A percentile compares a stretch with the other conserved stretches of the same genome.
Conservation (phyloP, 352 stramenopile genomes). For the Phytopythium mirpurense region DNA sequence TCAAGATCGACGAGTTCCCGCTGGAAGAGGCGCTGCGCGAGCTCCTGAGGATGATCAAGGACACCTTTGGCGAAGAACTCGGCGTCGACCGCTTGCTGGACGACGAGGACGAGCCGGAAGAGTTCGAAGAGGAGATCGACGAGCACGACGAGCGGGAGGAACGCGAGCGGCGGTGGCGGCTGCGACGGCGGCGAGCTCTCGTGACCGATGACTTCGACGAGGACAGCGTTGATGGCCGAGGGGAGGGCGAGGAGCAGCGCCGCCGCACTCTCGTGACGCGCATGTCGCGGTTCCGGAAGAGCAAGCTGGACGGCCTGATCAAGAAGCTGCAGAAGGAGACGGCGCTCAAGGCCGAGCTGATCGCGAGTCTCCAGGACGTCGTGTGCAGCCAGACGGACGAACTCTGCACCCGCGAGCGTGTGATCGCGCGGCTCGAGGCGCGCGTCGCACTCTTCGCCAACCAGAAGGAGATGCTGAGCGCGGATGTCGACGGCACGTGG, state of each 20-base stretch:
- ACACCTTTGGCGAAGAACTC: constrained; percentile 54
- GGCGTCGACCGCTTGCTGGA: constrained; percentile 39
- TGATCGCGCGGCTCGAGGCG: constrained; percentile 4
- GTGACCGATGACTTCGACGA: constrained; percentile 7
- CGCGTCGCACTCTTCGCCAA: constrained; percentile 21
- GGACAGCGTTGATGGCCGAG: no score
- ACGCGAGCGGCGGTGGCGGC: constrained; percentile 18
- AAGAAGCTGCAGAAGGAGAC: constrained; percentile 54
- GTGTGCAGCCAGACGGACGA: constrained; percentile 53
- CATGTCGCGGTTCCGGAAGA: constrained; percentile 67
- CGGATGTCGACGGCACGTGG: constrained; percentile 38
- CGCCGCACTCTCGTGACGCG: constrained; percentile 27
- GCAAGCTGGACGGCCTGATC: constrained; percentile 56
- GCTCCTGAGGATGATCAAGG: constrained; percentile 50
- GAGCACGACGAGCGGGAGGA: constrained; percentile 44
- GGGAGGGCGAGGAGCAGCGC: constrained; percentile 6
- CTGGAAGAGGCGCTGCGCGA: constrained; percentile 74
- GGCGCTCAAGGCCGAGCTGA: constrained; percentile 34
- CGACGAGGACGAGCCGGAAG: constrained; percentile 53
- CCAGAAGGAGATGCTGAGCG: constrained; percentile 43
- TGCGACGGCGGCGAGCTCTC: constrained; percentile 19
- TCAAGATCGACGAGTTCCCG: constrained; percentile 73
- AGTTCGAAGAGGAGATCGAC: constrained; percentile 59
- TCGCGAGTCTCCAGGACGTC: constrained; percentile 42
- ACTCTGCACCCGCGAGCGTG: constrained; percentile 32